phyloP scores from a whole-genome alignment of 306 rosid genomes.

The Senna siamea region DNA sequence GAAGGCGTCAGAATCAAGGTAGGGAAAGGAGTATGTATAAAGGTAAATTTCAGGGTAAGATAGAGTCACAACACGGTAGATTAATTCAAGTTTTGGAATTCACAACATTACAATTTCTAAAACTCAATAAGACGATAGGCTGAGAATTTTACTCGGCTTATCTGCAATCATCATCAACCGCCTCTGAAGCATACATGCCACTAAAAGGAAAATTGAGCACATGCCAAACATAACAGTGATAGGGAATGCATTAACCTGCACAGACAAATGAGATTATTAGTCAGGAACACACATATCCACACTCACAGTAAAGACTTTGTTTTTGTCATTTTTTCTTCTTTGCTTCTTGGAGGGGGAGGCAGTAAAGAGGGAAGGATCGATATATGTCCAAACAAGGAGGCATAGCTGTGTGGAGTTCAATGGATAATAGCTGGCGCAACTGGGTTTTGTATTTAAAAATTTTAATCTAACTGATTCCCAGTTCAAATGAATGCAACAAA shows the following conservation, averaged over 20 bases:
- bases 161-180: constrained; percentile 81
- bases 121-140: constrained; percentile 28
- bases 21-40: no score
- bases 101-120: constrained; percentile 7
- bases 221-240: constrained; percentile 95
- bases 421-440: neutral
- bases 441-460: neutral
- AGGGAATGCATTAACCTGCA: constrained; percentile 96
- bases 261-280: constrained; percentile 38
- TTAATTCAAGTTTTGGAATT: constrained; percentile 23
- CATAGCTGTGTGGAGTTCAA: constrained; percentile 6
- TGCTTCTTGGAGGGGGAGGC: neutral
- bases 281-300: constrained; percentile 24
- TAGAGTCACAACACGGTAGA: neutral
- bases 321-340: neutral
- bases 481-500: neutral
- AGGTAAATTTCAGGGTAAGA: constrained; percentile 11
- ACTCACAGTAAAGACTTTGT: neutral
- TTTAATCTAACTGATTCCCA: neutral
- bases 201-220: constrained; percentile 93
- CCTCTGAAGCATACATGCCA: constrained; percentile 86
- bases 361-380: constrained; percentile 3
- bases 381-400: constrained; percentile 24
- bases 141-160: constrained; percentile 75
- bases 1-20: no score